Percentiles rank a stretch among this genome's conserved stretches.
Conservation (phyloP, 2,329 filamentous ascomycete species). For the Verruconis gallopava region DNA sequence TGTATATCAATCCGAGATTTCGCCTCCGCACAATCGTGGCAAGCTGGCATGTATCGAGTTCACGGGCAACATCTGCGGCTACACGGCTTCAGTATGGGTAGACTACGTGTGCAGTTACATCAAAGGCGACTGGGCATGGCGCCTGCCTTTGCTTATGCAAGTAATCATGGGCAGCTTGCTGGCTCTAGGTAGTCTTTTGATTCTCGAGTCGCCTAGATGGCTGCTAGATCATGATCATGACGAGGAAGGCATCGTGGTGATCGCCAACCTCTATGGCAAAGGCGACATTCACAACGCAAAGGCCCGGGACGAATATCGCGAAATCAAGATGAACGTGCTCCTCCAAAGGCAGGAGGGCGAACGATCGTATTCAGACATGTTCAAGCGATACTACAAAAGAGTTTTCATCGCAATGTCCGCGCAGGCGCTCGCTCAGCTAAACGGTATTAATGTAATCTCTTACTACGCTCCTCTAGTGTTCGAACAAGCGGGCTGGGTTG, state of each 20-base stretch:
- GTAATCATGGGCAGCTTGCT: conserved; percentile 86
- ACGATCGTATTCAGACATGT: conserved; percentile 86
- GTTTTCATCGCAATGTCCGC: conserved; percentile 99
- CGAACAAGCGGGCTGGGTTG: conserved; percentile 90
- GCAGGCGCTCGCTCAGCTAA: conserved; percentile 87
- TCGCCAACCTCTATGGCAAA: conserved; percentile 91
- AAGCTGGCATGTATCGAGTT: conserved; percentile 97
- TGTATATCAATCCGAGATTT: conserved; percentile 46
- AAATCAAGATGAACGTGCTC: conserved; percentile 97
- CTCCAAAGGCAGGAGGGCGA: conserved; percentile 91
- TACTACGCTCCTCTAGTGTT: conserved; percentile 97
- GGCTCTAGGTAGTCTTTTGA: conserved; percentile 74
- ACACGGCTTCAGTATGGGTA: conserved; percentile 94
- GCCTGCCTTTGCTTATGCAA: conserved; percentile 79
- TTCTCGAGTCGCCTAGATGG: conserved; percentile 97
- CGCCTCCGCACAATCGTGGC: conserved; percentile 87
- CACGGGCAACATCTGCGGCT: conserved; percentile 90
- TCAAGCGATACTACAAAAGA: conserved; percentile 76
- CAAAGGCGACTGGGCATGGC: conserved; percentile 74
- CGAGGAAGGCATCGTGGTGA: conserved; percentile 95
- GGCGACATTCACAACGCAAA: conserved; percentile 90
- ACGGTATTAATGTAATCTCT: conserved; percentile 98
- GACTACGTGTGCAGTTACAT: conserved; percentile 96
- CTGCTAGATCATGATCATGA: conserved; percentile 95
- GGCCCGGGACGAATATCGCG: conserved; percentile 88